Evolutionary conservation across 1,284 basidiomycete species (phyloP).

Genomic region (Trametes hirsuta): DNA sequence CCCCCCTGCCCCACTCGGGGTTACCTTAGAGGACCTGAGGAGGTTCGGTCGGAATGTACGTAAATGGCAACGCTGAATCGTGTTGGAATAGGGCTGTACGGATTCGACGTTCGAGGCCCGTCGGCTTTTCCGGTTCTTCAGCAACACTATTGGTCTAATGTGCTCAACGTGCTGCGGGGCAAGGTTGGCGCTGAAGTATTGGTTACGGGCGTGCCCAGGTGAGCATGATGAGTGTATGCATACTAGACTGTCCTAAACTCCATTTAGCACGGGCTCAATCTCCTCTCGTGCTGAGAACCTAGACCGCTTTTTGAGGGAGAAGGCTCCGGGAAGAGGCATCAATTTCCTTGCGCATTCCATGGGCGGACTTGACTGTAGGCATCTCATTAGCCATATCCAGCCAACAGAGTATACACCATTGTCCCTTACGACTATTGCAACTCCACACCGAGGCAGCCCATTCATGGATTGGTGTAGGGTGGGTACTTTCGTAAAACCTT

Average conservation of each 20-base stretch:
- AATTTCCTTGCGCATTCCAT: slow-evolving; percentile 98
- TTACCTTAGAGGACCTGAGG: too few species aligned
- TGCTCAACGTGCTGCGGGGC: slow-evolving; percentile 82
- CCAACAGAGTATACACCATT: slow-evolving; percentile 86
- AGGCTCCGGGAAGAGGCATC: slow-evolving; percentile 72
- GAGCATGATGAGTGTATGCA: slow-evolving; percentile 33
- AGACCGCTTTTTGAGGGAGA: slow-evolving; percentile 73
- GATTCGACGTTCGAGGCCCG: slow-evolving; percentile 88
- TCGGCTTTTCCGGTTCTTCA: slow-evolving; percentile 78
- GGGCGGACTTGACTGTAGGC: slow-evolving; percentile 94
- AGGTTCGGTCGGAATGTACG: too few species aligned
- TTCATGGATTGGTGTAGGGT: slow-evolving; percentile 99
- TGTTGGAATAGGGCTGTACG: slow-evolving; percentile 77
- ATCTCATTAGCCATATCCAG: slow-evolving; percentile 86
- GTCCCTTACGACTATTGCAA: slow-evolving; percentile 89
- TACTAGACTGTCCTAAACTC: background rate
- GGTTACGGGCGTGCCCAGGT: slow-evolving; percentile 95
- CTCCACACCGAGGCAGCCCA: slow-evolving; percentile 94
- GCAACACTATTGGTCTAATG: slow-evolving; percentile 95
- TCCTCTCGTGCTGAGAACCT: slow-evolving; percentile 81
- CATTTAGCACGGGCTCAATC: slow-evolving; percentile 86
- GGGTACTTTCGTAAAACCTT: slow-evolving; percentile 36
- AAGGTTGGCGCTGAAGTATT: slow-evolving; percentile 92
- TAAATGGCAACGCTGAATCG: slow-evolving; percentile 14
- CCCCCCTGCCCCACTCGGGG: too few species aligned